Conservation (phyloP, 495 filamentous ascomycete genomes). For the Daldinia grandis region DNA sequence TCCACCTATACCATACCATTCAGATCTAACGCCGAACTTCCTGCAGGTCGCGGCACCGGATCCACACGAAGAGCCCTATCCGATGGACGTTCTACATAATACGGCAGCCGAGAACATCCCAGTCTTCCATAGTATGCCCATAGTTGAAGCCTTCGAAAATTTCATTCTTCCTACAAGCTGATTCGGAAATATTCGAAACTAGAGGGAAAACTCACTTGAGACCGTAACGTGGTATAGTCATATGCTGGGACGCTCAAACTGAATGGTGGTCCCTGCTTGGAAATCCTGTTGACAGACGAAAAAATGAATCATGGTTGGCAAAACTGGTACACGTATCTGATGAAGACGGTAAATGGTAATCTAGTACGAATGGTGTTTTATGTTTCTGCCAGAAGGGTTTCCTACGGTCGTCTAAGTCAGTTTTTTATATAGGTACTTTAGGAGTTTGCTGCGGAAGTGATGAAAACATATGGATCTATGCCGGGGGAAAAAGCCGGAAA, state of each 20-base stretch:
- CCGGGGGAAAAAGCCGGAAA: not conserved
- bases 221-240: not conserved
- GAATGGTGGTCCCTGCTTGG: not conserved
- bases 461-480: not conserved
- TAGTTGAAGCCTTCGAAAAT: slow-evolving; percentile 7
- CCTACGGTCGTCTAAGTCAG: not conserved
- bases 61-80: slow-evolving; percentile 13
- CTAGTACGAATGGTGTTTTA: not conserved
- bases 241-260: not conserved
- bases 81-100: not conserved
- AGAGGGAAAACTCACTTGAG: not conserved
- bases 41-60: not conserved
- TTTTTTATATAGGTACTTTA: not conserved
- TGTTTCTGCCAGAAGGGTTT: not conserved
- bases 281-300: not conserved
- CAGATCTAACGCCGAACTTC: slow-evolving; percentile 19
- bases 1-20: slow-evolving; percentile 23
- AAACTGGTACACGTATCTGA: not conserved
- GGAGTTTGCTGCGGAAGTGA: not conserved
- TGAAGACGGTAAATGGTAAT: not conserved
- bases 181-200: not conserved
- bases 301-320: not conserved
- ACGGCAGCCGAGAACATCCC: not conserved
- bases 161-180: slow-evolving; percentile 2
- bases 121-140: slow-evolving; percentile 13